Evolutionary conservation across 1,284 basidiomycete genomes (phyloP), one percentile per base, ranked within the genome.

Genomic region (Rhodotorula sp.): DNA sequence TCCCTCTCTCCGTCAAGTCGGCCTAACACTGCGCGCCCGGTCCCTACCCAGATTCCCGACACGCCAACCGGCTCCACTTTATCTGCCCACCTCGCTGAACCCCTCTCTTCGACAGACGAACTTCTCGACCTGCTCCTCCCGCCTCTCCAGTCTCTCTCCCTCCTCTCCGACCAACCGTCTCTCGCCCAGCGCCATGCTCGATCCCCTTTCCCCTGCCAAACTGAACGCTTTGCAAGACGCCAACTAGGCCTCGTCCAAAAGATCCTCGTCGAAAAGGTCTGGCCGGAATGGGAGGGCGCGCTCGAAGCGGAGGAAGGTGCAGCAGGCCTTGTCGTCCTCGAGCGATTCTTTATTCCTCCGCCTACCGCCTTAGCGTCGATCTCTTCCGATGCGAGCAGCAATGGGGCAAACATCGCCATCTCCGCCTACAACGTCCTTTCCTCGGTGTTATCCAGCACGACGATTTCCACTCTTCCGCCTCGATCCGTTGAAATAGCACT

Each of bases 281-380:
- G 87, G 6, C 89, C 89, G 0, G 84, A 86, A 30, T 94, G 92
- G 89, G 84, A 86, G 54, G 77, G 80, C 0, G 73, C 79, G 0
- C 81, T 93, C n/a, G 76, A 79, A 30, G 85, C 88, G 59, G 80
- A 84, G 40, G 78, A 82, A 20, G 79, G 81, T 22, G 79, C 80
- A 30, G 70, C 78, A 2, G 78, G 89, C 9, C 72, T 86, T 10
- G 83, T 86, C 59, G 89, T 91, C 77, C 86, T 86, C 76, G 61
- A 62, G 26, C 71, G 75, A 0, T 73, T 64, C 30, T 62, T 57
- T 24, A 22, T 78, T 0, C 69, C 81, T 0, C 62, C 75, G 1
- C 77, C 76, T 9, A 9, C 44, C 0, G 10, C 61, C 2, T 34
- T 31, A 7, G 46, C 71, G 0, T 69, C 40, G 0, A 48, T 34